phyloP scores from a whole-genome alignment of 495 filamentous ascomycete genomes.

The Haplographium delicatum region DNA sequence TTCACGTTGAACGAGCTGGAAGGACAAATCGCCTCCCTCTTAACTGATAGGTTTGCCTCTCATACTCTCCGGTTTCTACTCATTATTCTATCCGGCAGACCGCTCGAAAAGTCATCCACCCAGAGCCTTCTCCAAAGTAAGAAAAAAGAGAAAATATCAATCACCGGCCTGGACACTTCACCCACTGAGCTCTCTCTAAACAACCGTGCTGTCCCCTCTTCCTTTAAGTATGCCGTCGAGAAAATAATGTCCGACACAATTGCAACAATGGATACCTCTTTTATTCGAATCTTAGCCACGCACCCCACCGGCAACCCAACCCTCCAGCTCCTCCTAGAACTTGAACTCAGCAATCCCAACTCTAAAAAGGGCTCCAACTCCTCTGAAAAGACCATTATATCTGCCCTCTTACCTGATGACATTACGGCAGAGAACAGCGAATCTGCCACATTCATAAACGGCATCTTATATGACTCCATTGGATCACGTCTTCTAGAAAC shows the following conservation, averaged over 20 bases:
- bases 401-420: conserved; percentile 60
- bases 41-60: conserved; percentile 86
- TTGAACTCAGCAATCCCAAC: conserved; percentile 69
- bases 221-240: conserved; percentile 67
- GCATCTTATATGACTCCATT: conserved; percentile 80
- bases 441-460: conserved; percentile 68
- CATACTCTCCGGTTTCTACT: conserved; percentile 83
- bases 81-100: conserved; percentile 76
- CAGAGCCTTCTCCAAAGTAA: conserved; percentile 75
- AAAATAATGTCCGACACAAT: conserved; percentile 74
- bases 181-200: conserved; percentile 30
- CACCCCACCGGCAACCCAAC: conserved; percentile 88
- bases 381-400: conserved; percentile 44
- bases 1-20: conserved; percentile 77
- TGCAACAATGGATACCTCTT: conserved; percentile 61
- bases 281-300: conserved; percentile 71
- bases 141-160: conserved; percentile 75
- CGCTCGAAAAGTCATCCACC: conserved; percentile 58
- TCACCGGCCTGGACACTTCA: conserved; percentile 35
- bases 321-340: conserved; percentile 76
- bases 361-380: conserved; percentile 44
- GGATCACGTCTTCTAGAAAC: conserved; percentile 87
- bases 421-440: conserved; percentile 51
- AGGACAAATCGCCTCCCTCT: conserved; percentile 72
- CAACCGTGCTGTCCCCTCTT: conserved; percentile 63